A percentile compares a stretch with the other conserved stretches of the same genome.
Evolutionary conservation across 768 basidiomycete species (phyloP).

Genomic region (Podaxis rugospora): DNA sequence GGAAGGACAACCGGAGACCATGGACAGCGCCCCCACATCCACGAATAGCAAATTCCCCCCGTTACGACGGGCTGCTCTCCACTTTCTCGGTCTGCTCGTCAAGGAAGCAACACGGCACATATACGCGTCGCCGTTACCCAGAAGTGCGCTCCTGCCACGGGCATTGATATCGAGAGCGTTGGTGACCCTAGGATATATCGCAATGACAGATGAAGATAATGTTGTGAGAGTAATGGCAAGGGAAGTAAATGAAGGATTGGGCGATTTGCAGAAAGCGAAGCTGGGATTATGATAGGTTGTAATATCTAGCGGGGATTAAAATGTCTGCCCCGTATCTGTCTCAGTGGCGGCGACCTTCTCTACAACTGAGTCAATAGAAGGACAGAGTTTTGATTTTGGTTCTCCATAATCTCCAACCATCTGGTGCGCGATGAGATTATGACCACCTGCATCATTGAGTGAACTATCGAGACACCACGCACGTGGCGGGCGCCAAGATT

Average conservation of each 20-base stretch:
- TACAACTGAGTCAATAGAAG: constrained; percentile 81
- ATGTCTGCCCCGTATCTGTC: constrained; percentile 93
- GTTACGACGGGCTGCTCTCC: constrained; percentile 81
- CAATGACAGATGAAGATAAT: constrained; percentile 66
- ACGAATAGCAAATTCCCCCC: constrained; percentile 67
- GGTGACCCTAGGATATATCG: constrained; percentile 64
- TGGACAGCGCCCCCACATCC: constrained; percentile 57
- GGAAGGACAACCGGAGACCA: constrained; percentile 24
- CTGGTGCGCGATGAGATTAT: not conserved
- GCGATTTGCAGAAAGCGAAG: constrained; percentile 43
- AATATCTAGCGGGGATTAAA: not conserved
- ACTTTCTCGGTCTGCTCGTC: constrained; percentile 72
- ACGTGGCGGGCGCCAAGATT: not conserved
- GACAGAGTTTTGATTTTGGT: constrained; percentile 58
- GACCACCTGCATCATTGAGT: constrained; percentile 9
- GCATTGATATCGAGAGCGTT: constrained; percentile 43
- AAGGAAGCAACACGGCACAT: constrained; percentile 49
- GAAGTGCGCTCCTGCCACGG: constrained; percentile 24
- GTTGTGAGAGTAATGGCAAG: constrained; percentile 73
- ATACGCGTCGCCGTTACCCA: constrained; percentile 33
- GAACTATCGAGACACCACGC: not conserved
- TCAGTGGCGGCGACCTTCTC: constrained; percentile 57
- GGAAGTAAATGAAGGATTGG: constrained; percentile 56
- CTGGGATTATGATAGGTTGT: constrained; percentile 28
- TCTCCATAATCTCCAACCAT: constrained; percentile 19